Percentiles rank a stretch among this genome's conserved stretches.
These are phyloP conservation scores for Butyriboletus loyo DNA, from an alignment of 768 basidiomycete species.

Conservation along the genomic window DNA sequence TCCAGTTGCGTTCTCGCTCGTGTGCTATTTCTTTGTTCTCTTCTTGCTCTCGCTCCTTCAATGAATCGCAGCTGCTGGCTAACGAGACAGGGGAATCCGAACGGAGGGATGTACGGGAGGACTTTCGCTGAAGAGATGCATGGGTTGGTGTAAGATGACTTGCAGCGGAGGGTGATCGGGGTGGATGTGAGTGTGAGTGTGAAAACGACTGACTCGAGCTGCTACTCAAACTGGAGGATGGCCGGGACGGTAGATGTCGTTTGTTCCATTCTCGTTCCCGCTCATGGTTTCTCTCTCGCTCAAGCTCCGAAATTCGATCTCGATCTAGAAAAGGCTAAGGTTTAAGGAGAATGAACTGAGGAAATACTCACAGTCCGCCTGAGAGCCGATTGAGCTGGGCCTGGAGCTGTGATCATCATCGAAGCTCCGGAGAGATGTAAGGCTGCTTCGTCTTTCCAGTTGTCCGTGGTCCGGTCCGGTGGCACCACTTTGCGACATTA, in stretches of 20 bases:
- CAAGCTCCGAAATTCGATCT: slow-evolving; percentile 41
- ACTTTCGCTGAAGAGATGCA: slow-evolving; percentile 31
- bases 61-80: slow-evolving; percentile 33
- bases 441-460: slow-evolving; percentile 34
- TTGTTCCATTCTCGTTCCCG: slow-evolving; percentile 59
- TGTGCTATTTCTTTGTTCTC: slow-evolving; percentile 38
- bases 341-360: not conserved
- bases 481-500: slow-evolving; percentile 6
- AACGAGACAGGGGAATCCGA: slow-evolving; percentile 44
- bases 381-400: slow-evolving; percentile 46
- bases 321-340: slow-evolving; percentile 35
- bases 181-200: slow-evolving; percentile 35
- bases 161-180: slow-evolving; percentile 39
- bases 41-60: slow-evolving; percentile 31
- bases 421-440: slow-evolving; percentile 40
- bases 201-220: slow-evolving; percentile 35
- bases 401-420: slow-evolving; percentile 41
- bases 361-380: slow-evolving; percentile 47
- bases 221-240: slow-evolving; percentile 42
- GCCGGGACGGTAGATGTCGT: slow-evolving; percentile 38
- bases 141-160: slow-evolving; percentile 34
- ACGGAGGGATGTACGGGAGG: slow-evolving; percentile 33
- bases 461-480: slow-evolving; percentile 5
- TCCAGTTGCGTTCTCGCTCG: slow-evolving; percentile 68
- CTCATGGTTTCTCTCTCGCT: slow-evolving; percentile 44